phyloP scores from a whole-genome alignment of 148 eudicot species.

The Chenopodium formosanum region DNA sequence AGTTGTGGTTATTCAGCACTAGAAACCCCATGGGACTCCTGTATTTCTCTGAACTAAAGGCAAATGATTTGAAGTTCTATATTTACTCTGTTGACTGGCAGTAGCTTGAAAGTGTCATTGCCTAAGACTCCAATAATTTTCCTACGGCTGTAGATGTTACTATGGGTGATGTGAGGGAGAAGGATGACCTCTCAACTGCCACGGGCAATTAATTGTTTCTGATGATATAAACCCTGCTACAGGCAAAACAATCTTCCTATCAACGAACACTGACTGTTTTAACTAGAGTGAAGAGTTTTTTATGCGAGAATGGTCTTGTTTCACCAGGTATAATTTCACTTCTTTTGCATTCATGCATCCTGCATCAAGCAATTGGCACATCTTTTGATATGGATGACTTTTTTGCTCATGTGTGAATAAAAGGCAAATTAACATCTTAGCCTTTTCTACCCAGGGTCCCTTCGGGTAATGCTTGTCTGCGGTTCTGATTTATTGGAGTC shows the following conservation, averaged over 20 bases:
- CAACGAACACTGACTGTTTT: constrained; percentile 85
- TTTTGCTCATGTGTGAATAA: neutral
- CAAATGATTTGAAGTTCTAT: neutral
- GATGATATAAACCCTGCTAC: constrained; percentile 15
- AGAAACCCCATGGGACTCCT: neutral
- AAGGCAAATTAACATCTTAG: neutral
- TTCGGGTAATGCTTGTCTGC: constrained; percentile 85
- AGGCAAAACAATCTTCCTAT: constrained; percentile 74
- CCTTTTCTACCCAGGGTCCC: constrained; percentile 39
- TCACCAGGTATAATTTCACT: constrained; percentile 41
- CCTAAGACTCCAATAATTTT: neutral
- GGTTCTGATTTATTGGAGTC: constrained; percentile 96
- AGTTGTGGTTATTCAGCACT: neutral
- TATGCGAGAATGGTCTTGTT: constrained; percentile 40
- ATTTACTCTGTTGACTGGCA: neutral
- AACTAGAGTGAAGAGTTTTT: constrained; percentile 57
- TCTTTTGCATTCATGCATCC: neutral
- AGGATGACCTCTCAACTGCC: neutral
- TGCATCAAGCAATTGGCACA: neutral
- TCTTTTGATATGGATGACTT: neutral
- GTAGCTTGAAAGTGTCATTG: neutral
- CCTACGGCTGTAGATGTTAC: neutral
- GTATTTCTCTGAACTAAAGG: neutral
- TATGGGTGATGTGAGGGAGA: neutral
- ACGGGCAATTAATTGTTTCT: neutral